These are phyloP conservation scores for Glycine soja DNA, from an alignment of 306 rosid species.

Conservation along the genomic window DNA sequence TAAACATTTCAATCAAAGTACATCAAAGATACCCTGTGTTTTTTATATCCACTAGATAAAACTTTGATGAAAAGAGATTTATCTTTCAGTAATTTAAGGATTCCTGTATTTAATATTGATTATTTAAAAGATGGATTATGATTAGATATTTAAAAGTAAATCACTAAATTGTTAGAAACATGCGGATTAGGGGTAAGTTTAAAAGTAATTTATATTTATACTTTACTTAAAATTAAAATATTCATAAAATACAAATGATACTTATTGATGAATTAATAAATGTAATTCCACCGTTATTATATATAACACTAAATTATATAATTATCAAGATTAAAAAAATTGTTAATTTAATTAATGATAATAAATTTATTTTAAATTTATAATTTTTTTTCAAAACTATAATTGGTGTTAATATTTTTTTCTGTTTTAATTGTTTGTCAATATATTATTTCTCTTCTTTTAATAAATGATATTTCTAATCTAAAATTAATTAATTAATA, in stretches of 20 bases:
- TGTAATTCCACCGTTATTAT: no score
- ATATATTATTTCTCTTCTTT: no score
- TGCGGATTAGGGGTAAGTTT: background rate
- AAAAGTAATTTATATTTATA: background rate
- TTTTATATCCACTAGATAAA: background rate
- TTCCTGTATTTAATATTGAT: slow-evolving; percentile 20
- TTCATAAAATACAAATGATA: background rate
- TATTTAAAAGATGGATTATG: slow-evolving; percentile 4
- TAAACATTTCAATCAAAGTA: slow-evolving; percentile 29
- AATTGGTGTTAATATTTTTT: no score
- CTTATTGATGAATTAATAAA: no score
- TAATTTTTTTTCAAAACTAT: no score
- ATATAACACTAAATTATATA: no score
- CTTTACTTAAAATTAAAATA: background rate
- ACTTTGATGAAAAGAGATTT: background rate
- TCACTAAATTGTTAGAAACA: background rate
- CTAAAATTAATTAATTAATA: no score
- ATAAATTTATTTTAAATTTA: no score
- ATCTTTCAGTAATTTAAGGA: slow-evolving; percentile 35
- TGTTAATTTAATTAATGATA: no score
- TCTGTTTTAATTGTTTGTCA: no score
- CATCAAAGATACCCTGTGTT: background rate
- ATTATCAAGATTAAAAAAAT: no score
- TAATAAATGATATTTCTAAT: no score
- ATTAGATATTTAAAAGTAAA: slow-evolving; percentile 25